Evolutionary conservation across 2,329 filamentous ascomycete species (phyloP).

Genomic region (Neonectria coccinea): DNA sequence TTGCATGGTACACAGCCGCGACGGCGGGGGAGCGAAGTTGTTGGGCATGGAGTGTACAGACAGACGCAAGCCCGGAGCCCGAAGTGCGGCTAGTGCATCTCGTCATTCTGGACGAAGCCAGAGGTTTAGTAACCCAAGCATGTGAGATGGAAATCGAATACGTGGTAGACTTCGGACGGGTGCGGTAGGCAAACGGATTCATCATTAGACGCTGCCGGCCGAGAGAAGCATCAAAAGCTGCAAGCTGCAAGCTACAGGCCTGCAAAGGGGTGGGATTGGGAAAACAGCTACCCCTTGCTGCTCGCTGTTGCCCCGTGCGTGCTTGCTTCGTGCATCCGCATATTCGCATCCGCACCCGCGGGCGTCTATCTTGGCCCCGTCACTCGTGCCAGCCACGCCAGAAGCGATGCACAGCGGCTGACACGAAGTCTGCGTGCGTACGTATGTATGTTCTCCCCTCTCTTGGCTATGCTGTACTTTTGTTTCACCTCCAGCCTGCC

Average conservation of each 20-base stretch:
- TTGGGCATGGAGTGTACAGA: not conserved
- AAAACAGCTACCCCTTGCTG: slow-evolving; percentile 4
- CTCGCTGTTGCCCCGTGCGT: slow-evolving; percentile 18
- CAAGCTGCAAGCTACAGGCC: not conserved
- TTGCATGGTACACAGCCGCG: slow-evolving; percentile 7
- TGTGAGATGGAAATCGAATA: not conserved
- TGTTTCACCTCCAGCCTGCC: not conserved
- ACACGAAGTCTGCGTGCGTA: slow-evolving; percentile 21
- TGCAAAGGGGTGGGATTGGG: not conserved
- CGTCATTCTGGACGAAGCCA: not conserved
- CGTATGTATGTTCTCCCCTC: not conserved
- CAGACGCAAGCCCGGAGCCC: not conserved
- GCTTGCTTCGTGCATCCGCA: slow-evolving; percentile 26
- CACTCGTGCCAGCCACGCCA: slow-evolving; percentile 29
- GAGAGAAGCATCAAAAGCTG: not conserved
- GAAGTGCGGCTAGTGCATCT: not conserved
- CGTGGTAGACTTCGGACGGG: not conserved
- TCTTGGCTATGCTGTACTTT: not conserved
- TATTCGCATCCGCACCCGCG: slow-evolving; percentile 29
- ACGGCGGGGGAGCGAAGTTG: not conserved
- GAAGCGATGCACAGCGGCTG: slow-evolving; percentile 30
- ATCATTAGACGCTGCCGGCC: slow-evolving; percentile 1
- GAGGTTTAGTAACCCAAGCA: not conserved
- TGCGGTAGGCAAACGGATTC: not conserved
- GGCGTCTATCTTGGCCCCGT: slow-evolving; percentile 31